Percentiles rank a stretch among this genome's conserved stretches.
Conservation (phyloP, 805 yeast genomes). For the Kazachstania kunashirensis region DNA sequence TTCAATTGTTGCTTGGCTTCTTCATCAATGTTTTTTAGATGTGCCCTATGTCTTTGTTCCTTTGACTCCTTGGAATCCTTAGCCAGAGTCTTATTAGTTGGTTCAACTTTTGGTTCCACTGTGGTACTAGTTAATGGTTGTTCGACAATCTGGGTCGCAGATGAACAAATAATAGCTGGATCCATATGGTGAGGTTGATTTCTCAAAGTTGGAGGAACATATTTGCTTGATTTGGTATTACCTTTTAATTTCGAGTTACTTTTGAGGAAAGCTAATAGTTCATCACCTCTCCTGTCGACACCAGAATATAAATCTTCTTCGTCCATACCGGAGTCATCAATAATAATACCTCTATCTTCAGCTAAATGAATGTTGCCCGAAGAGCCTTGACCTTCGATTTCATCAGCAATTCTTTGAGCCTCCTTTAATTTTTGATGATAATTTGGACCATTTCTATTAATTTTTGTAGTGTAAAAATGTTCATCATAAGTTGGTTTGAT, state of each 20-base stretch:
- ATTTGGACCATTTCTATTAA: constrained; percentile 63
- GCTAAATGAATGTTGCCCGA: constrained; percentile 73
- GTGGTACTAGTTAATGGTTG: not conserved
- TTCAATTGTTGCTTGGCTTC: constrained; percentile 2
- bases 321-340: constrained; percentile 81
- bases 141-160: constrained; percentile 2
- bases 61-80: not conserved
- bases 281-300: constrained; percentile 49
- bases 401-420: constrained; percentile 75
- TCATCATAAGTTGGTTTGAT: constrained; percentile 77
- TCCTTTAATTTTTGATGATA: constrained; percentile 51
- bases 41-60: not conserved
- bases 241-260: constrained; percentile 20
- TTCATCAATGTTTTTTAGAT: constrained; percentile 1
- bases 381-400: constrained; percentile 59
- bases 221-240: constrained; percentile 27
- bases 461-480: constrained; percentile 73
- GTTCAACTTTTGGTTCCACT: not conserved
- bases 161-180: constrained; percentile 30
- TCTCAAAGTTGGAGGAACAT: constrained; percentile 28
- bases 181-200: constrained; percentile 28
- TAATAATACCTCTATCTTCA: constrained; percentile 75
- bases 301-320: constrained; percentile 97
- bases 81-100: not conserved
- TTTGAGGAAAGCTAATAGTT: constrained; percentile 27